These are phyloP conservation scores for Drosera spatulata DNA, from an alignment of 179 eudicot genomes.

Conservation along the genomic window DNA sequence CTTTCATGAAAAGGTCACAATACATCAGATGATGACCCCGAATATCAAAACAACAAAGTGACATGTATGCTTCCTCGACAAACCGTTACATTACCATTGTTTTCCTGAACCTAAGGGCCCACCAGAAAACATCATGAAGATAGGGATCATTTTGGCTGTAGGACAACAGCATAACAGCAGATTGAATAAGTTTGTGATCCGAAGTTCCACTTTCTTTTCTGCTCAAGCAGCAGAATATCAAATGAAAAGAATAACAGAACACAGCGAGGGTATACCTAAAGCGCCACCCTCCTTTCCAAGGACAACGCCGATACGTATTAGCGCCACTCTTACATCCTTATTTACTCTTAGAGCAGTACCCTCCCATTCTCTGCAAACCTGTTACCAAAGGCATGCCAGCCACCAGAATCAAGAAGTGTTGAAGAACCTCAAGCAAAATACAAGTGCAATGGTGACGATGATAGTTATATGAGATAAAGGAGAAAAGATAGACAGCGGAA, in stretches of 20 bases:
- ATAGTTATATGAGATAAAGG: no score
- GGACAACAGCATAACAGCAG: background rate
- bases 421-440: no score
- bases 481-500: no score
- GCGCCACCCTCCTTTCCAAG: conserved; percentile 99
- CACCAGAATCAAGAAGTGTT: no score
- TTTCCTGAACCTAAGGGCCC: conserved; percentile 95
- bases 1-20: background rate
- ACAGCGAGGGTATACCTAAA: conserved; percentile 40
- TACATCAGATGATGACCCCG: no score
- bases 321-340: conserved; percentile 75
- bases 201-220: background rate
- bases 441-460: no score
- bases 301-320: conserved; percentile 84
- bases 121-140: conserved; percentile 96
- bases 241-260: background rate
- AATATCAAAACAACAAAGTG: no score
- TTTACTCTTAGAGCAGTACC: conserved; percentile 56
- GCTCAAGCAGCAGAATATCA: background rate
- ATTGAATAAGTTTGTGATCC: no score
- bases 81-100: conserved; percentile 58
- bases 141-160: conserved; percentile 97
- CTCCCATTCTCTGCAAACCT: conserved; percentile 99
- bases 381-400: conserved; percentile 3
- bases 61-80: no score